These are phyloP conservation scores for Serendipita sp. DNA, from an alignment of 768 basidiomycete species.

Conservation along the genomic window DNA sequence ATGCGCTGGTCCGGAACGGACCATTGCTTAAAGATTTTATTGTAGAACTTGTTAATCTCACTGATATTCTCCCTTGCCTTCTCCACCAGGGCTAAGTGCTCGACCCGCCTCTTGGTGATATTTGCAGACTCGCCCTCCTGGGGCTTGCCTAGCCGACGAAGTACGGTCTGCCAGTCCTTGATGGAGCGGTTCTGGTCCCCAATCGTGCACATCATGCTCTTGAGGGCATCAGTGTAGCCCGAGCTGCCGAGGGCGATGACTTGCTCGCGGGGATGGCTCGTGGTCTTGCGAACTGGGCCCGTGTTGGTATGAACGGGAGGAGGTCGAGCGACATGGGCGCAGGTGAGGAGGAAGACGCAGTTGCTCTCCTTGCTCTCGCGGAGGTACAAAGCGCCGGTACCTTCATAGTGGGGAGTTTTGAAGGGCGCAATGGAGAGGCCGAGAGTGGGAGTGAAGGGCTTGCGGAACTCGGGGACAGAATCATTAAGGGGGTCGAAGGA, in stretches of 20 bases:
- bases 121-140: not conserved
- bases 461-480: slow-evolving; percentile 13
- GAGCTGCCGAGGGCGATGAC: slow-evolving; percentile 3
- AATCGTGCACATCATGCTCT: slow-evolving; percentile 12
- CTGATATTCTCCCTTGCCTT: not conserved
- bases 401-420: slow-evolving; percentile 18
- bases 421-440: slow-evolving; percentile 22
- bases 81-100: not conserved
- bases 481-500: slow-evolving; percentile 12
- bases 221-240: slow-evolving; percentile 13
- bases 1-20: slow-evolving; percentile 12
- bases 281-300: slow-evolving; percentile 8
- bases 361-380: slow-evolving; percentile 19
- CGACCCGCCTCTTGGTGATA: not conserved
- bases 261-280: slow-evolving; percentile 12
- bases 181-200: not conserved
- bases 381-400: slow-evolving; percentile 27
- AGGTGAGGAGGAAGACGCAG: slow-evolving; percentile 19
- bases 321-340: slow-evolving; percentile 22
- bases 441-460: slow-evolving; percentile 24
- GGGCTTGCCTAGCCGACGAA: slow-evolving; percentile 9
- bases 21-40: slow-evolving; percentile 18
- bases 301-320: slow-evolving; percentile 13
- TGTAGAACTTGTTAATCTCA: slow-evolving; percentile 10
- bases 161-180: slow-evolving; percentile 14